These are phyloP conservation scores for Verticillium zaregamsianum DNA, from an alignment of 2,329 filamentous ascomycete species.

Conservation along the genomic window DNA sequence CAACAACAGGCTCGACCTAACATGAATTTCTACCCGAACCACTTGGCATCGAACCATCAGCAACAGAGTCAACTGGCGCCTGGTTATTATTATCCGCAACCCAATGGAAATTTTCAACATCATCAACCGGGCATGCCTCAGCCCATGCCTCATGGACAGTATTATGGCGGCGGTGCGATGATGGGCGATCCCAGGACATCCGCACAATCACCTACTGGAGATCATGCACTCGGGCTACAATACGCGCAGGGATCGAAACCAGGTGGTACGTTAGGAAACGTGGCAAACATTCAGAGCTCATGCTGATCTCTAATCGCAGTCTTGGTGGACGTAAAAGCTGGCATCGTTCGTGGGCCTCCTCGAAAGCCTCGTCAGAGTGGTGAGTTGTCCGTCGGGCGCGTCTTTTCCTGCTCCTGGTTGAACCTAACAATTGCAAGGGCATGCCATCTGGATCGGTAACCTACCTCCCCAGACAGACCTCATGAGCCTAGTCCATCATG, in stretches of 20 bases:
- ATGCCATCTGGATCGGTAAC: constrained; percentile 95
- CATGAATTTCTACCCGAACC: constrained; percentile 39
- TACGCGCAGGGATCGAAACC: background rate
- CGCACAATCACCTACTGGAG: constrained; percentile 11
- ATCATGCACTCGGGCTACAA: constrained; percentile 4
- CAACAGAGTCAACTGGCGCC: constrained; percentile 26
- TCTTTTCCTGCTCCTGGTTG: constrained; percentile 7
- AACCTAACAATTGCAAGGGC: constrained; percentile 45
- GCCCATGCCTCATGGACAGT: constrained; percentile 30
- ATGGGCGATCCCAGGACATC: constrained; percentile 20
- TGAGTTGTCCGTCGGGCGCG: constrained; percentile 21
- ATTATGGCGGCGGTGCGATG: constrained; percentile 19
- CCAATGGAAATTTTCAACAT: background rate
- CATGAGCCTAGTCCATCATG: constrained; percentile 83
- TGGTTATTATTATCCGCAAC: constrained; percentile 44
- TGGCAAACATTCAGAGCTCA: background rate
- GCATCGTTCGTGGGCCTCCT: constrained; percentile 48
- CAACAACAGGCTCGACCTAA: constrained; percentile 29
- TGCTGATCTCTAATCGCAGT: background rate
- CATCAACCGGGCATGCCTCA: constrained; percentile 21
- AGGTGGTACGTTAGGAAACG: background rate
- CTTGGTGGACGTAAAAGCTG: constrained; percentile 25
- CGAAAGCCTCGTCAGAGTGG: constrained; percentile 58
- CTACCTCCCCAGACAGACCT: constrained; percentile 79
- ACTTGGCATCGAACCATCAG: constrained; percentile 36